Evolutionary conservation across 2,329 filamentous ascomycete species (phyloP).

Genomic region (Knufia fluminis): DNA sequence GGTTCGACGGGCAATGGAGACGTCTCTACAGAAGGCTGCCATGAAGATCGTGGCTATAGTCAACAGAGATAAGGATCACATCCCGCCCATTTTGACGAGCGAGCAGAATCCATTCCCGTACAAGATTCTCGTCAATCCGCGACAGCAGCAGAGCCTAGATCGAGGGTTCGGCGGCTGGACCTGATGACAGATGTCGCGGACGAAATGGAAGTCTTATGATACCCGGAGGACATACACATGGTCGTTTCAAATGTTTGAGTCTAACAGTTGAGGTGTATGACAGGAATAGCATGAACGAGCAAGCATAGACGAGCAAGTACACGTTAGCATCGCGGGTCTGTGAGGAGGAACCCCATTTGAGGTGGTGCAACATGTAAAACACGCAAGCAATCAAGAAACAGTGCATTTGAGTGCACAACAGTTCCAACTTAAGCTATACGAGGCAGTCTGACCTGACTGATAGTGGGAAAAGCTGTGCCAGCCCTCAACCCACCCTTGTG

Average conservation of each 20-base stretch:
- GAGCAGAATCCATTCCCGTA: slow-evolving; percentile 92
- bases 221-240: no score
- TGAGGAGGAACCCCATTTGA: no score
- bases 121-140: slow-evolving; percentile 80
- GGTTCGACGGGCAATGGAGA: slow-evolving; percentile 82
- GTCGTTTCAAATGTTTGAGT: no score
- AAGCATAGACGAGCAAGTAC: not conserved
- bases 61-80: slow-evolving; percentile 87
- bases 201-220: no score
- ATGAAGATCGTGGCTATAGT: slow-evolving; percentile 84
- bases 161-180: slow-evolving; percentile 66
- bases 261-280: no score
- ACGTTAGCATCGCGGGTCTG: no score
- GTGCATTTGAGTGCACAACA: not conserved
- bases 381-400: not conserved
- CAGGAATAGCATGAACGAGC: no score
- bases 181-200: no score
- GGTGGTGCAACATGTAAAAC: no score
- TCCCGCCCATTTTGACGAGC: slow-evolving; percentile 88
- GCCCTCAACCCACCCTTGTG: not conserved
- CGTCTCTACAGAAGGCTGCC: slow-evolving; percentile 74
- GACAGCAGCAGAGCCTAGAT: slow-evolving; percentile 65
- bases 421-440: not conserved
- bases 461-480: not conserved
- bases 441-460: not conserved